Evolutionary conservation across 441 rosid species (phyloP).

Genomic region (Croton setiger): DNA sequence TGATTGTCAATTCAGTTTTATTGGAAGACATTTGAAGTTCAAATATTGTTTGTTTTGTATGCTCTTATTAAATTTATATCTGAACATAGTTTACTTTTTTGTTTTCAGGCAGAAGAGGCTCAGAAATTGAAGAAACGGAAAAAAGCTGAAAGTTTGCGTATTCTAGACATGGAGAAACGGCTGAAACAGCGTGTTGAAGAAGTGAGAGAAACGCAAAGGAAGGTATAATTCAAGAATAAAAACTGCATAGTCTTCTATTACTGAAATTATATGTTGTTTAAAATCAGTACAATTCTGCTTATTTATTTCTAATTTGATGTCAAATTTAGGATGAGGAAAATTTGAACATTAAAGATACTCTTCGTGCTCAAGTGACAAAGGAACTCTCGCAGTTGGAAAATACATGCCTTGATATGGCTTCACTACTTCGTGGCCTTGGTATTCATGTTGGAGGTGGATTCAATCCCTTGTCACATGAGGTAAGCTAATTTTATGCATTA

Average conservation of each 20-base stretch:
- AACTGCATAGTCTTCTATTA: not conserved
- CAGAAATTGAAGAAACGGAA: constrained; percentile 62
- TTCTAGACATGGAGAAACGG: constrained; percentile 77
- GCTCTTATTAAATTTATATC: not conserved
- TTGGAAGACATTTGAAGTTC: not conserved
- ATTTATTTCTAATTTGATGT: constrained; percentile 16
- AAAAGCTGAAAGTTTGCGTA: constrained; percentile 57
- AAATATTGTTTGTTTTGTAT: not conserved
- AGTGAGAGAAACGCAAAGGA: constrained; percentile 83
- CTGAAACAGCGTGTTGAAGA: constrained; percentile 82
- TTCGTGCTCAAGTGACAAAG: constrained; percentile 57
- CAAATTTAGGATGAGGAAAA: constrained; percentile 67
- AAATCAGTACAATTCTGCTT: not conserved
- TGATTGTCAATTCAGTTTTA: not conserved
- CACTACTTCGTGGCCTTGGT: constrained; percentile 73
- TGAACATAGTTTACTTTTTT: not conserved
- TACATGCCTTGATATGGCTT: constrained; percentile 54
- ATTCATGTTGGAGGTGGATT: constrained; percentile 50
- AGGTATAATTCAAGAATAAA: constrained; percentile 35
- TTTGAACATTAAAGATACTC: constrained; percentile 64
- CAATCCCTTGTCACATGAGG: constrained; percentile 53
- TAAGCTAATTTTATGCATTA: constrained; percentile 21
- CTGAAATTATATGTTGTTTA: not conserved
- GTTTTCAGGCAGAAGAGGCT: constrained; percentile 74
- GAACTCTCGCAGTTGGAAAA: constrained; percentile 56